Conservation (phyloP, 441 rosid genomes). For the Adansonia rubrostipa region DNA sequence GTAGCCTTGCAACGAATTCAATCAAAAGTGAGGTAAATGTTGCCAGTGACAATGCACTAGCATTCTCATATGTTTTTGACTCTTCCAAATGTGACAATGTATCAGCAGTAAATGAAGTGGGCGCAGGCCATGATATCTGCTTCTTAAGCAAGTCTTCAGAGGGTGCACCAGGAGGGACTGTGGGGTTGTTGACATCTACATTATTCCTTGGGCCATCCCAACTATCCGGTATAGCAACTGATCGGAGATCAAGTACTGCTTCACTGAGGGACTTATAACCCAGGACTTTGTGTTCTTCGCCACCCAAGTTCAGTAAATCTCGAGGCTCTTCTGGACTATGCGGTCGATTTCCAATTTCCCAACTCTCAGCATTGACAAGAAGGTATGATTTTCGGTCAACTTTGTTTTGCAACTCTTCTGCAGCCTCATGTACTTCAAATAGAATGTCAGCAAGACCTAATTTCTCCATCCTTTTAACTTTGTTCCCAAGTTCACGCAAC, state of each 20-base stretch:
- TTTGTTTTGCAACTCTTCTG: slow-evolving; percentile 64
- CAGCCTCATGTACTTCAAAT: slow-evolving; percentile 54
- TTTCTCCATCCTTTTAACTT: slow-evolving; percentile 71
- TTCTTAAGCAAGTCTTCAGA: slow-evolving; percentile 35
- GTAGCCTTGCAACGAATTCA: slow-evolving; percentile 68
- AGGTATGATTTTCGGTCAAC: slow-evolving; percentile 68
- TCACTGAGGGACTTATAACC: slow-evolving; percentile 73
- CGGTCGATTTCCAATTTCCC: slow-evolving; percentile 71
- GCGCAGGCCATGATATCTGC: slow-evolving; percentile 64
- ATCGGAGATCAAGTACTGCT: slow-evolving; percentile 68
- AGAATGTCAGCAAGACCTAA: slow-evolving; percentile 56
- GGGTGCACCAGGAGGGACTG: slow-evolving; percentile 31
- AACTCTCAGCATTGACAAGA: slow-evolving; percentile 63
- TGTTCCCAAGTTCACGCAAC: slow-evolving; percentile 58
- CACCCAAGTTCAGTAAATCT: slow-evolving; percentile 55
- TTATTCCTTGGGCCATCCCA: slow-evolving; percentile 42
- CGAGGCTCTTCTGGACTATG: slow-evolving; percentile 53
- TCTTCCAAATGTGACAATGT: slow-evolving; percentile 43
- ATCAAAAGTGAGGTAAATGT: slow-evolving; percentile 65
- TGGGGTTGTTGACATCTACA: slow-evolving; percentile 34
- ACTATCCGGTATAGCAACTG: slow-evolving; percentile 41
- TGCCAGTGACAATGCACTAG: slow-evolving; percentile 67
- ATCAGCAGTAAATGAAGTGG: slow-evolving; percentile 42
- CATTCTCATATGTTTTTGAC: slow-evolving; percentile 62
- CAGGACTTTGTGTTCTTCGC: slow-evolving; percentile 48